phyloP scores from a whole-genome alignment of 139 green algal genomes.

The Volvox reticuliferus region DNA sequence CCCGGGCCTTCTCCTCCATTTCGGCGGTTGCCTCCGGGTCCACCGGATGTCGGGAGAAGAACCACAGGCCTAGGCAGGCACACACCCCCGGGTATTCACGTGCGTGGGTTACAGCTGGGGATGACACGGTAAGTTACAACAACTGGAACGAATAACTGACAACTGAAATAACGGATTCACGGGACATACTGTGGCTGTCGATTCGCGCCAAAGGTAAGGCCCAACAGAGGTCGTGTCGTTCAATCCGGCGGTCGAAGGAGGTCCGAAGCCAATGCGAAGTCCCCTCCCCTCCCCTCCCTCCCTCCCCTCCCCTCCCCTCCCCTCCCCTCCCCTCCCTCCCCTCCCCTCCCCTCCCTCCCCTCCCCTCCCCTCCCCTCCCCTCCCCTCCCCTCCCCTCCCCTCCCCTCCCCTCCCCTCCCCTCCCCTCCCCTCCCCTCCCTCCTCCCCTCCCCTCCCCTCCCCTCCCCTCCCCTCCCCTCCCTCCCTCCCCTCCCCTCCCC shows the following conservation, averaged over 20 bases:
- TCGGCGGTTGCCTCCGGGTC: background rate
- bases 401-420: too few species aligned
- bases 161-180: background rate
- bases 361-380: background rate
- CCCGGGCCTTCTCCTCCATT: background rate
- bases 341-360: too few species aligned
- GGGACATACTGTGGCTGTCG: background rate
- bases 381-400: too few species aligned
- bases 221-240: too few species aligned
- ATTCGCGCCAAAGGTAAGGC: background rate
- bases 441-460: too few species aligned
- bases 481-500: too few species aligned
- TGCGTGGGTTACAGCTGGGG: background rate
- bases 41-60: constrained; percentile 9
- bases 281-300: too few species aligned
- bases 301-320: too few species aligned
- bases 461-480: background rate
- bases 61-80: constrained; percentile 6
- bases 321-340: too few species aligned
- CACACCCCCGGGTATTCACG: background rate
- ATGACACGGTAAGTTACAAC: background rate
- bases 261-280: too few species aligned
- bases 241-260: too few species aligned
- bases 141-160: background rate
- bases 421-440: too few species aligned